Base-by-base conservation (phyloP, 2,329 filamentous ascomycete species). In the Verticillium longisporum region DNA sequence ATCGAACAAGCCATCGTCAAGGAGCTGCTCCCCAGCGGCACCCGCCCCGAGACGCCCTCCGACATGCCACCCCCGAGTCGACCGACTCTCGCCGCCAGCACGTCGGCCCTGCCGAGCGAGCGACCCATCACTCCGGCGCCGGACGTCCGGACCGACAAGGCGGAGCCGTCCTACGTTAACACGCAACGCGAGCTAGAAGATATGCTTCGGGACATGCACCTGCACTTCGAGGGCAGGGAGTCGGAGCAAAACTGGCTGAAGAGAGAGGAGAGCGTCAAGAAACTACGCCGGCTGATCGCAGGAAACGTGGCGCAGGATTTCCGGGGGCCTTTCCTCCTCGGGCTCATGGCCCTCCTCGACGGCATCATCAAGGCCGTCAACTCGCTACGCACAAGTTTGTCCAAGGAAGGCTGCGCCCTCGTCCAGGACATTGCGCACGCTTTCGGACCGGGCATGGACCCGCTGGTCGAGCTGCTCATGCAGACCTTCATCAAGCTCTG, bases 401-500 rank as follows among this genome's bases (percentile, higher is more conserved):
- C 91, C 10, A 93, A 92, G 64, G 92, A 95, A 68, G 92, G 89
- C 10, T 96, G 92, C 70, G 85, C 85, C 65, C 77, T 96, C 56
- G 81, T 97, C 34, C 93, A 97, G 71, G 94, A 98, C 65, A 79
- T 97, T 33, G 92, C 92, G 18, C 84, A 83, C 66, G 86, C 83
- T 9, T 87, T 91, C 55, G 92, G 92, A 0, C 83, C 91, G 1
- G 88, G 83, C 50, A 87, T 97, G 69, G 94, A 98, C 69, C 84
- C 89, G 11, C 90, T 96, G 87, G 89, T 95, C 7, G 94, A 98
- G 75, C 85, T 97, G 58, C 81, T 97, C 26, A 85, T 98, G 76
- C 92, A 97, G 70, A 89, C 86, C 33, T 86, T 97, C 68, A 87
- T 98, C 77, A 97, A 97, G 75, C 84, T 97, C 65, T 93, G 89